These are phyloP conservation scores for Zelopaecilomyces penicillatus DNA, from an alignment of 2,329 filamentous ascomycete genomes.

Conservation along the genomic window DNA sequence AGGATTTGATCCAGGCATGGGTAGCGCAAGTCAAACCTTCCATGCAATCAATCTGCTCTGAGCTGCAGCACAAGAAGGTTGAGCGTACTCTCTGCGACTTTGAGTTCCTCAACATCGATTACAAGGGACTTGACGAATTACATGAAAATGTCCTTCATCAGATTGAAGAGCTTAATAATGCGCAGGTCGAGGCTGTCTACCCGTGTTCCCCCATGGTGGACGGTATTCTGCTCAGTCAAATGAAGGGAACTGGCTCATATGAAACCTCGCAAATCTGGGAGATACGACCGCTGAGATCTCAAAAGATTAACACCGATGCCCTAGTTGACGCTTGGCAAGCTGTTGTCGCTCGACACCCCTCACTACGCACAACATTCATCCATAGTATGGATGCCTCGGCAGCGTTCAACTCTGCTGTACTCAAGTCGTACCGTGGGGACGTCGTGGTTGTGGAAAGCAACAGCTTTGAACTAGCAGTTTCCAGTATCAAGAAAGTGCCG, in stretches of 20 bases:
- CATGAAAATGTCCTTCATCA: constrained; percentile 9
- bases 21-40: no score
- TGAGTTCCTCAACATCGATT: no score
- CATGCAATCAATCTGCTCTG: no score
- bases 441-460: no score
- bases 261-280: constrained; percentile 13
- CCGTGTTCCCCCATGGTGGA: background rate
- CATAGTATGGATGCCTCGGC: background rate
- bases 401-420: background rate
- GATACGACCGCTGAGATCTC: constrained; percentile 2
- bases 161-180: constrained; percentile 7
- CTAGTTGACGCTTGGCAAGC: constrained; percentile 10
- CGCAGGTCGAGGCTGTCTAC: constrained; percentile 11
- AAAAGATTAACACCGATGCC: constrained; percentile 1
- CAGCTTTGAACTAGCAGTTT: no score
- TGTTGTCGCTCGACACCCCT: constrained; percentile 6
- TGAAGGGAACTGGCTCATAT: constrained; percentile 8
- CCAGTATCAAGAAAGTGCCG: no score
- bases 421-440: no score
- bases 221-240: constrained; percentile 20
- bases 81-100: background rate
- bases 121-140: no score
- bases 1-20: no score
- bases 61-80: no score
- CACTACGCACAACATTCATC: constrained; percentile 7